Percentiles rank a stretch among this genome's conserved stretches.
Conservation (phyloP, 495 filamentous ascomycete genomes). For the Aspergillus ostianus region DNA sequence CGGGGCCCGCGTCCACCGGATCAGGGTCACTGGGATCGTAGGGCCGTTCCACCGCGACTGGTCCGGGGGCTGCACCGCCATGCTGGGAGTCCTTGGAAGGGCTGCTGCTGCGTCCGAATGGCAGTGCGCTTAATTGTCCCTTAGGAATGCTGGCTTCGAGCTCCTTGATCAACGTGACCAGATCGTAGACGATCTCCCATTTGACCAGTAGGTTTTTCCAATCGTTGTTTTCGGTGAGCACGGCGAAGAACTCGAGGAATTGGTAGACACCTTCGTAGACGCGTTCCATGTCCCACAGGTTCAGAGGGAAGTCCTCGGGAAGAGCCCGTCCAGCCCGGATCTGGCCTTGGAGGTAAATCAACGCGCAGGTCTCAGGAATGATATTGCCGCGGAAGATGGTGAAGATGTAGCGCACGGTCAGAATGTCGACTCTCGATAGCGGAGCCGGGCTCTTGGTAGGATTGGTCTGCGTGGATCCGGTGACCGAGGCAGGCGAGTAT, state of each 20-base stretch:
- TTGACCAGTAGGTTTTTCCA: constrained; percentile 73
- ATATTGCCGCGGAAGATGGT: constrained; percentile 88
- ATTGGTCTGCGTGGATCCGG: constrained; percentile 36
- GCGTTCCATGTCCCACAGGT: constrained; percentile 95
- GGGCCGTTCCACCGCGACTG: constrained; percentile 56
- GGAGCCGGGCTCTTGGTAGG: constrained; percentile 34
- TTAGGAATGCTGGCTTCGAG: constrained; percentile 83
- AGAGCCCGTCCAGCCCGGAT: constrained; percentile 65
- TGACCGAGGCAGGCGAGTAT: constrained; percentile 55
- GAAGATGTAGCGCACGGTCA: constrained; percentile 84
- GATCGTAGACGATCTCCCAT: constrained; percentile 84
- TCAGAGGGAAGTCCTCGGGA: constrained; percentile 84
- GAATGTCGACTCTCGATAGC: constrained; percentile 56
- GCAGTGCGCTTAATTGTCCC: constrained; percentile 52
- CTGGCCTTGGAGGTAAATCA: constrained; percentile 90
- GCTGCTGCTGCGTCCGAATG: constrained; percentile 33
- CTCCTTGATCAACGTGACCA: constrained; percentile 79
- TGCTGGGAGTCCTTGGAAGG: constrained; percentile 31
- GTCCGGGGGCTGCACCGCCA: constrained; percentile 29
- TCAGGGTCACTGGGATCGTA: constrained; percentile 53
- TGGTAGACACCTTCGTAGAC: constrained; percentile 87
- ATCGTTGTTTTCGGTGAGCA: constrained; percentile 73
- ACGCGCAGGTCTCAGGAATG: constrained; percentile 85
- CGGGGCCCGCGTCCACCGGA: constrained; percentile 37
- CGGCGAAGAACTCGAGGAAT: constrained; percentile 91